Conservation (phyloP, 192 early-diverging fungal species). For the Backusella westeae region DNA sequence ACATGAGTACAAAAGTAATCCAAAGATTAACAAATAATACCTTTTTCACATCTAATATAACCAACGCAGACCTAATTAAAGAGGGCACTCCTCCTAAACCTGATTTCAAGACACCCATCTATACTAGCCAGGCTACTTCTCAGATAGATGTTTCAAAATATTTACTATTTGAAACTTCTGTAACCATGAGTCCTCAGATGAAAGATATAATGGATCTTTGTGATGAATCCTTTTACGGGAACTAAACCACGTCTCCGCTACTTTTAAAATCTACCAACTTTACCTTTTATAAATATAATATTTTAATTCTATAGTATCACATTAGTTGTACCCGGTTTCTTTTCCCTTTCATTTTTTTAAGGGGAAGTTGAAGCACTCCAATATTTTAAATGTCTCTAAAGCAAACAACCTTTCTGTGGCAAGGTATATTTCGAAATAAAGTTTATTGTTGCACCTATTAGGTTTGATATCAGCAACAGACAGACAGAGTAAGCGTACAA, state of each 20-base stretch:
- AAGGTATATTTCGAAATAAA: neutral
- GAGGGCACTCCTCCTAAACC: neutral
- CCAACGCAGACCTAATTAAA: neutral
- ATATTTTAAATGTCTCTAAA: neutral
- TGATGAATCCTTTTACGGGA: neutral
- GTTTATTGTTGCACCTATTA: neutral
- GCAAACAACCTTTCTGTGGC: too few species aligned
- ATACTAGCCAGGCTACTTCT: neutral
- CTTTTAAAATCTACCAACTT: neutral
- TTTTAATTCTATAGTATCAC: neutral
- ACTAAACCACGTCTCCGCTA: neutral
- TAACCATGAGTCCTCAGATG: neutral
- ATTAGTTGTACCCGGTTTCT: neutral
- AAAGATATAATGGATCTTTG: conserved; percentile 1
- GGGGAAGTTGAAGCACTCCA: neutral
- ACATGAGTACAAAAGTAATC: neutral
- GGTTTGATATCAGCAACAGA: too few species aligned
- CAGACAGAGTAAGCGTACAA: neutral
- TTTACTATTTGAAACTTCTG: neutral
- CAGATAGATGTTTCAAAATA: neutral
- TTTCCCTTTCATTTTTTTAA: neutral
- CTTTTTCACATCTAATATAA: too few species aligned
- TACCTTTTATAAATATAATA: neutral
- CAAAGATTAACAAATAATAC: neutral
- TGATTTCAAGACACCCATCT: neutral